A percentile compares a stretch with the other conserved stretches of the same genome.
Evolutionary conservation across 768 basidiomycete species (phyloP).

Genomic region (Strobilomyces dryophilus): DNA sequence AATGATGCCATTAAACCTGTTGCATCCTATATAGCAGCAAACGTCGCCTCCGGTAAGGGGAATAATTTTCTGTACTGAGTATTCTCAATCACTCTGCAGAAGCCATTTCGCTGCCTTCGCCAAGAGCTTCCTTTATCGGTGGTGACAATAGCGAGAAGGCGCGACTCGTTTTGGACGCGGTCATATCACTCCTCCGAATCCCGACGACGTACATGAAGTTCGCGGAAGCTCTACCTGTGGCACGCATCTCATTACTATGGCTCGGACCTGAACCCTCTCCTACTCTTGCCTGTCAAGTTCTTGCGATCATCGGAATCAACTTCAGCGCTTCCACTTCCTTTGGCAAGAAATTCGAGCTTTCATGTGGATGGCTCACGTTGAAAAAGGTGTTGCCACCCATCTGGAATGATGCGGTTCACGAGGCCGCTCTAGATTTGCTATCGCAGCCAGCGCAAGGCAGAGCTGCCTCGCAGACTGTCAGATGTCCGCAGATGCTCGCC

Average conservation of each 20-base stretch:
- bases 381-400: conserved; percentile 60
- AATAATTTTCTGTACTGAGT: neutral
- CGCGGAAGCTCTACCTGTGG: conserved; percentile 66
- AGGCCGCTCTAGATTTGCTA: conserved; percentile 65
- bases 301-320: conserved; percentile 55
- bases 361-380: conserved; percentile 79
- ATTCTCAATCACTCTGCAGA: conserved; percentile 3
- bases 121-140: conserved; percentile 7
- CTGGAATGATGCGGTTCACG: conserved; percentile 70
- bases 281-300: conserved; percentile 52
- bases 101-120: conserved; percentile 6
- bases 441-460: conserved; percentile 40
- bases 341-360: conserved; percentile 76
- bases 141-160: conserved; percentile 47
- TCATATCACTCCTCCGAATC: conserved; percentile 58
- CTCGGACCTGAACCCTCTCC: conserved; percentile 72
- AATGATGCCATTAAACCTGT: conserved; percentile 82
- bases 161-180: conserved; percentile 59
- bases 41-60: conserved; percentile 60
- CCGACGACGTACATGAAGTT: conserved; percentile 66
- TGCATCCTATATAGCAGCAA: conserved; percentile 81
- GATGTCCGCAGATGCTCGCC: conserved; percentile 67
- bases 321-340: conserved; percentile 58
- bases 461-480: conserved; percentile 30
- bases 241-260: conserved; percentile 74